Evolutionary conservation across 805 yeast genomes (phyloP).

Genomic region (Myxozyma neotropica): DNA sequence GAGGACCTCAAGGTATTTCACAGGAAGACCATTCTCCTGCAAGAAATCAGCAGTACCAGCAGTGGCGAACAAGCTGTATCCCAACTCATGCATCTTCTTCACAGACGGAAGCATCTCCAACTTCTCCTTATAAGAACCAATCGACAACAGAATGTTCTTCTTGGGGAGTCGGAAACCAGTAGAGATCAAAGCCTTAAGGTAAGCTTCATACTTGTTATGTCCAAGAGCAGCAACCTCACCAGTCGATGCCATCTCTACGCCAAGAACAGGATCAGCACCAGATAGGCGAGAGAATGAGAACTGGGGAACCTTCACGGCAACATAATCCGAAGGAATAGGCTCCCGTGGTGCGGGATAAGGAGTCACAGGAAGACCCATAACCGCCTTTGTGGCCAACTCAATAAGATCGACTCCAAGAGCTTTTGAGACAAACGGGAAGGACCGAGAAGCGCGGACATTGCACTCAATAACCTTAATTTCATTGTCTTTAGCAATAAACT

Average conservation of each 20-base stretch:
- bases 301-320: conserved; percentile 96
- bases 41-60: conserved; percentile 99
- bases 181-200: conserved; percentile 88
- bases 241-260: conserved; percentile 99
- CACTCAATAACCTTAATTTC: conserved; percentile 98
- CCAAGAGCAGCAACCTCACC: conserved; percentile 99
- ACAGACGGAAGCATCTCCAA: conserved; percentile 89
- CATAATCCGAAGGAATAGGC: conserved; percentile 70
- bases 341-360: conserved; percentile 89
- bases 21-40: conserved; percentile 92
- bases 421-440: conserved; percentile 97
- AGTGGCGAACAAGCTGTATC: conserved; percentile 91
- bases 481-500: conserved; percentile 92
- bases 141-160: conserved; percentile 88
- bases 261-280: conserved; percentile 96
- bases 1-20: conserved; percentile 89
- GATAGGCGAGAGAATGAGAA: conserved; percentile 95
- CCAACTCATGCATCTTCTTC: conserved; percentile 74
- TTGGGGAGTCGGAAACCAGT: conserved; percentile 95
- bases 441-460: conserved; percentile 98
- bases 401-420: conserved; percentile 95
- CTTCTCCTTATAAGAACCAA: conserved; percentile 97
- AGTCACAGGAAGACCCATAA: conserved; percentile 80
- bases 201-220: conserved; percentile 94
- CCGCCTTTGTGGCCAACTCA: conserved; percentile 96